A percentile compares a stretch with the other conserved stretches of the same genome.
These are phyloP conservation scores for Luffa acutangula DNA, from an alignment of 306 rosid species.

Conservation along the genomic window DNA sequence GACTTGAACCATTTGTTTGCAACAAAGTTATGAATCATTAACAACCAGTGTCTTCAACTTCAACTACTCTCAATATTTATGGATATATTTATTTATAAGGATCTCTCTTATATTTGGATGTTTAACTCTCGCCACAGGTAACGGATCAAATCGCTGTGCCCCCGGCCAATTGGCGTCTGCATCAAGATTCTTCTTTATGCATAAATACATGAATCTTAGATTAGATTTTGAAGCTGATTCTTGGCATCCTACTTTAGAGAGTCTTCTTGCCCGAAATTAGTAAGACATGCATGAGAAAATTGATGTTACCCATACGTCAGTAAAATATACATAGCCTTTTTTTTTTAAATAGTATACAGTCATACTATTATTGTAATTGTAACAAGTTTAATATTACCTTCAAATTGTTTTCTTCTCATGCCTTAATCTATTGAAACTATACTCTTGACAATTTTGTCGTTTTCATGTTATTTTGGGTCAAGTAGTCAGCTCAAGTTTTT, in stretches of 20 bases:
- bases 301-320: neutral
- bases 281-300: neutral
- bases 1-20: neutral
- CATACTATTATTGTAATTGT: neutral
- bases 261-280: neutral
- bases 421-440: no score
- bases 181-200: neutral
- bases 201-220: neutral
- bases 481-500: no score
- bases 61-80: neutral
- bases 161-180: neutral
- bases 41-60: neutral
- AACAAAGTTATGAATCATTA: neutral
- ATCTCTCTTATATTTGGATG: conserved; percentile 1
- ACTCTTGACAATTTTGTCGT: no score
- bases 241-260: neutral
- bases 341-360: neutral
- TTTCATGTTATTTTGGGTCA: no score
- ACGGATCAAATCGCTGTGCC: neutral
- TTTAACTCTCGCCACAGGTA: neutral
- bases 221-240: neutral
- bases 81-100: neutral
- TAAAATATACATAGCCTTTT: neutral
- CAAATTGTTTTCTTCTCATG: neutral
- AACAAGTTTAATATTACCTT: neutral